Evolutionary conservation across 1,284 basidiomycete species (phyloP).

Genomic region (Tylopilus orsonianus): DNA sequence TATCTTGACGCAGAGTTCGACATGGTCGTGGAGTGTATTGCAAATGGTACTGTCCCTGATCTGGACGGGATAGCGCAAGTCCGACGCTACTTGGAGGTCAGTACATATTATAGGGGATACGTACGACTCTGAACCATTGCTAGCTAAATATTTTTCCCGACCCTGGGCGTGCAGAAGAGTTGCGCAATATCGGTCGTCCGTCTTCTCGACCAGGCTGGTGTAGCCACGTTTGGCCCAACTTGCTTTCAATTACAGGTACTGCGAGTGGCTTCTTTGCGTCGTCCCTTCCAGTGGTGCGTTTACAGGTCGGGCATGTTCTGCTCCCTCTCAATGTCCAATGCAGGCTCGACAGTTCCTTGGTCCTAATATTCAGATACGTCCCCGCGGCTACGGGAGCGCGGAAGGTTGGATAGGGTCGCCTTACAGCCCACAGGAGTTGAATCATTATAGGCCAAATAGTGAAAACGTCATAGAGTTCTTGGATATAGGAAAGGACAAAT

Average conservation of each 20-base stretch:
- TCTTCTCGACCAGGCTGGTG: slow-evolving; percentile 20
- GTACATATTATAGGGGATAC: not conserved
- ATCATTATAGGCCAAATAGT: slow-evolving; percentile 7
- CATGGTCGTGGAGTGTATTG: slow-evolving; percentile 12
- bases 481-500: slow-evolving; percentile 10
- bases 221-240: slow-evolving; percentile 13
- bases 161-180: slow-evolving; percentile 20
- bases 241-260: slow-evolving; percentile 4
- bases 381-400: slow-evolving; percentile 2
- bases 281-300: slow-evolving; percentile 8
- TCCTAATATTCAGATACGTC: slow-evolving; percentile 1
- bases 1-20: slow-evolving; percentile 19
- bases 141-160: slow-evolving; percentile 15
- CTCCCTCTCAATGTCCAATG: not conserved
- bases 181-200: slow-evolving; percentile 20
- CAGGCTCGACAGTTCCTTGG: slow-evolving; percentile 14
- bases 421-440: slow-evolving; percentile 7
- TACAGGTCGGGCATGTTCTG: not conserved
- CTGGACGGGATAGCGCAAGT: slow-evolving; percentile 9
- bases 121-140: not conserved
- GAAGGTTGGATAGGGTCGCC: slow-evolving; percentile 11
- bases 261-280: slow-evolving; percentile 13
- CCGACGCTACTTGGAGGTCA: slow-evolving; percentile 15
- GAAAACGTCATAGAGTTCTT: slow-evolving; percentile 16
- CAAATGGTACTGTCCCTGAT: slow-evolving; percentile 12